Conservation (phyloP, 805 yeast species). For the Candida verbasci region DNA sequence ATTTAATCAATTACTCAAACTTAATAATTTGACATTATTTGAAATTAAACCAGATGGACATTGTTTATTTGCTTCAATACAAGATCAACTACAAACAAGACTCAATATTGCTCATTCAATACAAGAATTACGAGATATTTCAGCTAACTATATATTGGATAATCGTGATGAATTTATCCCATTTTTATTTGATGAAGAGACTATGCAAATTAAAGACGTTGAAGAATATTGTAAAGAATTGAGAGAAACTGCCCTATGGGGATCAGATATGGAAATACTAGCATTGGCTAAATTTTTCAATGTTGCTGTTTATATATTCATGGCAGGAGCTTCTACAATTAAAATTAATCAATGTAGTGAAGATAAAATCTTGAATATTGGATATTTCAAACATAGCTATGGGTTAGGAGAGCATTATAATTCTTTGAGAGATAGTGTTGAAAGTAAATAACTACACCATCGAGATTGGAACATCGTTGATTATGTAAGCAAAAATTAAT, state of each 20-base stretch:
- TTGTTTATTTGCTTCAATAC: constrained; percentile 81
- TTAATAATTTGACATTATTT: constrained; percentile 46
- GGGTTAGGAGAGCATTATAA: constrained; percentile 96
- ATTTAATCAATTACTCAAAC: constrained; percentile 48
- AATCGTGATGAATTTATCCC: constrained; percentile 74
- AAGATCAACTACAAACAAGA: constrained; percentile 66
- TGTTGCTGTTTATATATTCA: constrained; percentile 70
- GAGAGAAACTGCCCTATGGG: constrained; percentile 87
- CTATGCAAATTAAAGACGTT: constrained; percentile 59
- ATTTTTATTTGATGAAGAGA: constrained; percentile 75
- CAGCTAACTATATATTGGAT: constrained; percentile 62
- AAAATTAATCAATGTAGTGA: constrained; percentile 56
- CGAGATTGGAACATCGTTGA: no score
- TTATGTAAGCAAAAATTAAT: no score
- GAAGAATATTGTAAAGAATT: constrained; percentile 66
- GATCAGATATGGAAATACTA: constrained; percentile 87
- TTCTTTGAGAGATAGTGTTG: constrained; percentile 39
- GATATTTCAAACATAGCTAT: constrained; percentile 77
- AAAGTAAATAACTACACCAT: no score
- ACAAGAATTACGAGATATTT: constrained; percentile 54
- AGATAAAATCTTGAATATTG: constrained; percentile 56
- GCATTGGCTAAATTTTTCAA: constrained; percentile 72
- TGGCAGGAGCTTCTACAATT: constrained; percentile 71
- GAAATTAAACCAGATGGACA: constrained; percentile 92
- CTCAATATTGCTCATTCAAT: constrained; percentile 35